phyloP scores from a whole-genome alignment of 176 grass and related monocot species.

The Raddia guianensis region DNA sequence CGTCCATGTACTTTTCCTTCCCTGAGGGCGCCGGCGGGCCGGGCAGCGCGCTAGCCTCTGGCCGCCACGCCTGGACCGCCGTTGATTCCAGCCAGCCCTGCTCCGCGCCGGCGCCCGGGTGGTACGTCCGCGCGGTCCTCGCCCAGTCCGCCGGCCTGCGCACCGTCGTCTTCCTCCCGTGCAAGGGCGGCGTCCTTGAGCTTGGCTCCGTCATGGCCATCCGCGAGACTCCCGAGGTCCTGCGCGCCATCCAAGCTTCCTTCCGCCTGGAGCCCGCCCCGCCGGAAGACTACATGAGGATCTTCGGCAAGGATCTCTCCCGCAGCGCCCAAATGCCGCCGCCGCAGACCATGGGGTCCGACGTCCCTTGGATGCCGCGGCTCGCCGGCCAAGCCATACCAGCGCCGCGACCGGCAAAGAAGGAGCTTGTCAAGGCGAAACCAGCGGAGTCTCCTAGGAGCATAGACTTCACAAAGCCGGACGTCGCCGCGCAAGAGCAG shows the following conservation, averaged over 20 bases:
- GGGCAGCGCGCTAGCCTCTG: constrained; percentile 50
- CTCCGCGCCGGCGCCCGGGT: constrained; percentile 27
- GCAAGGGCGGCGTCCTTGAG: constrained; percentile 72
- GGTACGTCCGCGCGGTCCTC: constrained; percentile 66
- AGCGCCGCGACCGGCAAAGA: neutral
- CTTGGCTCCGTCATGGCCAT: constrained; percentile 62
- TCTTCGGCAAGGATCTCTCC: constrained; percentile 59
- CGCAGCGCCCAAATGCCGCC: neutral
- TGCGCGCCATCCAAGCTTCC: constrained; percentile 49
- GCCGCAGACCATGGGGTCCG: neutral
- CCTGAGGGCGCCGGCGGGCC: constrained; percentile 56
- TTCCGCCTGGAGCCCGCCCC: constrained; percentile 20
- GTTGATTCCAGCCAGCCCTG: constrained; percentile 21
- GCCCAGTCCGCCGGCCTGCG: constrained; percentile 66
- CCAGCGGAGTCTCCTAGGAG: constrained; percentile 7
- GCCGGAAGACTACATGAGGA: constrained; percentile 38
- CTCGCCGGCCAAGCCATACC: constrained; percentile 19
- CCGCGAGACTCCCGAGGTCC: constrained; percentile 54
- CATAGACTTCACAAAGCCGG: constrained; percentile 27
- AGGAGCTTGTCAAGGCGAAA: neutral
- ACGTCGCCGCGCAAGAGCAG: neutral
- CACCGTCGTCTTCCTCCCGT: constrained; percentile 72
- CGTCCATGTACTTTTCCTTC: constrained; percentile 96
- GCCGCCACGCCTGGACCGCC: constrained; percentile 64
- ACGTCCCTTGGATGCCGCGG: constrained; percentile 26